Evolutionary conservation across 345 rosid species (phyloP).

Genomic region (Acer campestre): DNA sequence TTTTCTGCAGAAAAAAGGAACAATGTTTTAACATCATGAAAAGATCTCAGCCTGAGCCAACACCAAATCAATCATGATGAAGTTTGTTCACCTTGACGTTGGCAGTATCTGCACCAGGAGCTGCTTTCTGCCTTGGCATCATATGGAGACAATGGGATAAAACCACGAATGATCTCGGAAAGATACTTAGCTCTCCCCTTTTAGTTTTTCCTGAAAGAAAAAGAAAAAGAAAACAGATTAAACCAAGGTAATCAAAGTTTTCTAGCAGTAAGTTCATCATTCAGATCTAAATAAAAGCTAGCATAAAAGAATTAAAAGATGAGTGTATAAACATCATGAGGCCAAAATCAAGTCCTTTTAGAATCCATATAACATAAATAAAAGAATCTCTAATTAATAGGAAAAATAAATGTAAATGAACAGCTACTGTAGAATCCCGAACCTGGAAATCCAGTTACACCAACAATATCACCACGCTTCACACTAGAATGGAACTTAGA

Average conservation of each 20-base stretch:
- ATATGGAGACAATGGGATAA: constrained; percentile 95
- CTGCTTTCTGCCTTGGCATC: constrained; percentile 85
- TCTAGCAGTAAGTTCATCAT: background rate
- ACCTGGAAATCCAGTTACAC: constrained; percentile 97
- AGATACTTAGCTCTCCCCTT: constrained; percentile 91
- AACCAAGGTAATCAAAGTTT: background rate
- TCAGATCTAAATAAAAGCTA: background rate
- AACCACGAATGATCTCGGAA: constrained; percentile 58
- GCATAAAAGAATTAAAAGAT: background rate
- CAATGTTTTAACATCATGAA: constrained; percentile 17
- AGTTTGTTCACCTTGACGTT: constrained; percentile 45
- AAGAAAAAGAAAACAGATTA: background rate
- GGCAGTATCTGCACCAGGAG: constrained; percentile 45
- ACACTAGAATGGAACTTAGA: constrained; percentile 60
- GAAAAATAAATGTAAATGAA: constrained; percentile 6
- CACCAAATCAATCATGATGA: constrained; percentile 2
- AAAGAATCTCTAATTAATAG: background rate
- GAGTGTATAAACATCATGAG: background rate
- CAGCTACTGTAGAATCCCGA: constrained; percentile 13
- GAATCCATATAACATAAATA: background rate
- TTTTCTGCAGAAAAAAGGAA: constrained; percentile 50
- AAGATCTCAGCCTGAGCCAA: constrained; percentile 5
- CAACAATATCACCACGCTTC: constrained; percentile 97
- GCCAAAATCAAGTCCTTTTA: background rate
- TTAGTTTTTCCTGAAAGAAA: constrained; percentile 72